A percentile compares a stretch with the other conserved stretches of the same genome.
phyloP scores from a whole-genome alignment of 768 basidiomycete species.

The Termitomyces bulborhizus region DNA sequence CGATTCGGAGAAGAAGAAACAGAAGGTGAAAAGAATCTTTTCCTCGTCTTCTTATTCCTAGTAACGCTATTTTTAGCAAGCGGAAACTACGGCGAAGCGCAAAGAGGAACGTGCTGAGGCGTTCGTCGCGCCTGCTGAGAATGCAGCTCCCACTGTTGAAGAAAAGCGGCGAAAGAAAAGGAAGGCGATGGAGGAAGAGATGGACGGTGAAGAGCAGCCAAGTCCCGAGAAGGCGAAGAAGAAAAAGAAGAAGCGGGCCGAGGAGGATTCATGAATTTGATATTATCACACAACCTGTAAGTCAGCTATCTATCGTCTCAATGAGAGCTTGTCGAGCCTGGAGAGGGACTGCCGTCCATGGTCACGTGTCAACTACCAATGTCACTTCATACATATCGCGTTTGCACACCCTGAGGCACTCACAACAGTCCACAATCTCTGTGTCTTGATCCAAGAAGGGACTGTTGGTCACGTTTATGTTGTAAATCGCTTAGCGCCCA shows the following conservation, averaged over 20 bases:
- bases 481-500: background rate
- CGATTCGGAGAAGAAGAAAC: conserved; percentile 63
- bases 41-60: background rate
- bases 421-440: background rate
- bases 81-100: conserved; percentile 61
- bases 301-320: background rate
- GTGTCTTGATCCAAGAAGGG: background rate
- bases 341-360: too few species aligned
- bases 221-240: conserved; percentile 21
- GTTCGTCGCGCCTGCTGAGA: conserved; percentile 85
- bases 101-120: conserved; percentile 80
- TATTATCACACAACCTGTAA: background rate
- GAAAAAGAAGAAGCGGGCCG: conserved; percentile 25
- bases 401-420: too few species aligned
- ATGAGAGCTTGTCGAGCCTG: background rate
- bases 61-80: conserved; percentile 52
- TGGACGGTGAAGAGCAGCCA: conserved; percentile 16
- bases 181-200: conserved; percentile 30
- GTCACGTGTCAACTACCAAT: too few species aligned
- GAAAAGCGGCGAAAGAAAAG: conserved; percentile 64
- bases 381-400: background rate
- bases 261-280: conserved; percentile 6
- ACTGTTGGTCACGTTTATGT: background rate
- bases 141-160: conserved; percentile 64
- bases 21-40: conserved; percentile 48